Percentiles rank a stretch among this genome's conserved stretches.
Conservation (phyloP, 2,329 filamentous ascomycete genomes). For the Penicillium sumatraense region DNA sequence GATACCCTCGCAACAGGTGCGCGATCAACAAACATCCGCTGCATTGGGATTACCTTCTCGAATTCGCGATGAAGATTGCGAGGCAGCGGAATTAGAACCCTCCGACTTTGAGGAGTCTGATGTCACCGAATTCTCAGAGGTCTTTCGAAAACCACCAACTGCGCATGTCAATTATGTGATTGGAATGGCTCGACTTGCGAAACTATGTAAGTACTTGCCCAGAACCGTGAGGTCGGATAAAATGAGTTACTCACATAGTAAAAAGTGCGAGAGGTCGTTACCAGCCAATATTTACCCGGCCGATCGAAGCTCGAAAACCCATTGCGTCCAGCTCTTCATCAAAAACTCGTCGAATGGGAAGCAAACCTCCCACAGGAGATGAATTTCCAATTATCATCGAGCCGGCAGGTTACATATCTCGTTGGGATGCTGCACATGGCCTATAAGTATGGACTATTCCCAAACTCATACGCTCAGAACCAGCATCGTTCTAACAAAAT, state of each 20-base stretch:
- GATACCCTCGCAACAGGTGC: conserved; percentile 33
- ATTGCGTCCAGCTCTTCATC: conserved; percentile 28
- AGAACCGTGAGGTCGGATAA: too few relatives aligned
- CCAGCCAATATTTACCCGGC: conserved; percentile 40
- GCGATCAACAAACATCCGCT: conserved; percentile 54
- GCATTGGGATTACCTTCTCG: conserved; percentile 52
- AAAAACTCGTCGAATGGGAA: conserved; percentile 48
- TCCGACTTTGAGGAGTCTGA: conserved; percentile 45
- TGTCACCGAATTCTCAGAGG: conserved; percentile 24
- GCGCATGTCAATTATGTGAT: conserved; percentile 41
- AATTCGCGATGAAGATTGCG: conserved; percentile 56
- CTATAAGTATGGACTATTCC: conserved; percentile 43
- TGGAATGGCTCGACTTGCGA: conserved; percentile 46
- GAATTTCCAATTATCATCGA: conserved; percentile 37
- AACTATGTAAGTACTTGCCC: conserved; percentile 34
- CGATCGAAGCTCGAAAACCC: conserved; percentile 27
- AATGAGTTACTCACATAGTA: not conserved
- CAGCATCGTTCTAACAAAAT: not conserved
- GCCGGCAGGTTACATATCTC: conserved; percentile 42
- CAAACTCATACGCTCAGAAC: not conserved
- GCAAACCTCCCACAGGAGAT: conserved; percentile 39
- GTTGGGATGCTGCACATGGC: conserved; percentile 50
- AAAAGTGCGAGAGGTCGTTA: conserved; percentile 43
- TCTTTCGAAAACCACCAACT: conserved; percentile 37
- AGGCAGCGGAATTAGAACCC: conserved; percentile 45